Evolutionary conservation across 1,284 basidiomycete species (phyloP).

Genomic region (Lentinula novae-zelandiae): DNA sequence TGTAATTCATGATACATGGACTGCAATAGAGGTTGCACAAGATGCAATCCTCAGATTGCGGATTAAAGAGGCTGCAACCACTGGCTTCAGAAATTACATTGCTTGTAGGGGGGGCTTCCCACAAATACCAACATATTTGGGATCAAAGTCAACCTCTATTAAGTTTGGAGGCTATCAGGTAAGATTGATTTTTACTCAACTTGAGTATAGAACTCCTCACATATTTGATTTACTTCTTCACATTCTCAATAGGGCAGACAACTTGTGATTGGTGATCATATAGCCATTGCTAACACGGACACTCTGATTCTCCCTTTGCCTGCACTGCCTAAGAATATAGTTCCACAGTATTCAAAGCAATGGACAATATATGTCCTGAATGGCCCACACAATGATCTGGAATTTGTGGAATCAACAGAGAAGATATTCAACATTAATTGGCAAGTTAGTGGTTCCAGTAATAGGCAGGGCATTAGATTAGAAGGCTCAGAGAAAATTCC

Average conservation of each 20-base stretch:
- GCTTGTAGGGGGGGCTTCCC: conserved; percentile 62
- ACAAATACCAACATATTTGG: conserved; percentile 52
- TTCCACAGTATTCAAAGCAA: conserved; percentile 43
- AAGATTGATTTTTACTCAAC: background rate
- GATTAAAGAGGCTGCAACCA: conserved; percentile 19
- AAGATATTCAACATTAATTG: conserved; percentile 47
- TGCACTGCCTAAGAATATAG: conserved; percentile 23
- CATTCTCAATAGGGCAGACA: conserved; percentile 36
- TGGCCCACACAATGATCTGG: conserved; percentile 63
- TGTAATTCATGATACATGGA: conserved; percentile 42
- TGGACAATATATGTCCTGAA: conserved; percentile 55
- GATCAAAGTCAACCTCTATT: conserved; percentile 61
- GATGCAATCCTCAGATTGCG: conserved; percentile 42
- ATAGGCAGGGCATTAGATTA: conserved; percentile 56
- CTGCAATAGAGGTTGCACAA: conserved; percentile 41
- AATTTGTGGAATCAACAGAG: conserved; percentile 50
- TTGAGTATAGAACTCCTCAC: background rate
- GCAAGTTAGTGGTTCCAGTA: conserved; percentile 55
- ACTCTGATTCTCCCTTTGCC: conserved; percentile 12
- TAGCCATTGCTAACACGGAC: conserved; percentile 32
- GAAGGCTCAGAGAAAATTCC: conserved; percentile 43
- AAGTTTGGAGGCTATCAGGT: conserved; percentile 61
- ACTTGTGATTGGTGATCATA: conserved; percentile 43
- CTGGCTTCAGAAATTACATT: conserved; percentile 55
- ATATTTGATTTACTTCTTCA: background rate